Percentiles rank a stretch among this genome's conserved stretches.
Conservation (phyloP, 768 basidiomycete genomes). For the Clitopilus hobsonii region DNA sequence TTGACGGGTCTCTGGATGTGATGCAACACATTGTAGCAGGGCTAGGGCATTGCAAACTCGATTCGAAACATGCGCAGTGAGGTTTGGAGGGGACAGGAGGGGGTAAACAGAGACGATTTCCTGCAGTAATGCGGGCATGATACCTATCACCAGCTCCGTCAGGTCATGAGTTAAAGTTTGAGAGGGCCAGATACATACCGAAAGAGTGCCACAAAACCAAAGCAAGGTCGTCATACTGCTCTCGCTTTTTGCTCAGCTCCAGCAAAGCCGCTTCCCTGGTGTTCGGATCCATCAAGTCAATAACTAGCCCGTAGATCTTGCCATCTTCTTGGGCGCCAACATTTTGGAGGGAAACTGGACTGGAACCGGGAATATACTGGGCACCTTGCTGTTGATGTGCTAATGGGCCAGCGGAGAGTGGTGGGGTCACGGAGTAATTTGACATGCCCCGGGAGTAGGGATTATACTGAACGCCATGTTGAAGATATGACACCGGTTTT, state of each 20-base stretch:
- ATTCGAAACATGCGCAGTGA: slow-evolving; percentile 97
- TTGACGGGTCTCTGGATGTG: slow-evolving; percentile 92
- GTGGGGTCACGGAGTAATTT: slow-evolving; percentile 61
- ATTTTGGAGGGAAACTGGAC: slow-evolving; percentile 9
- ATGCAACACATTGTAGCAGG: slow-evolving; percentile 95
- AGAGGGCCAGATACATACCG: slow-evolving; percentile 42
- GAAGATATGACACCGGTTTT: slow-evolving; percentile 59
- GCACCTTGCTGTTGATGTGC: slow-evolving; percentile 46
- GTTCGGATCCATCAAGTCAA: slow-evolving; percentile 77
- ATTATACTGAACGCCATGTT: slow-evolving; percentile 56
- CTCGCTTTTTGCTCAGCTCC: slow-evolving; percentile 97
- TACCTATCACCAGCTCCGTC: slow-evolving; percentile 45
- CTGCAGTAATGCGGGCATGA: slow-evolving; percentile 95
- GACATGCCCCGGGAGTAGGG: slow-evolving; percentile 52
- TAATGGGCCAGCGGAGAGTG: slow-evolving; percentile 46
- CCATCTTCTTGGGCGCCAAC: slow-evolving; percentile 45
- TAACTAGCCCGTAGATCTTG: slow-evolving; percentile 89
- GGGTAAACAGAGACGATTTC: slow-evolving; percentile 99
- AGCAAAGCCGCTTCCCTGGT: slow-evolving; percentile 88
- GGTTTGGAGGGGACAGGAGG: slow-evolving; percentile 87
- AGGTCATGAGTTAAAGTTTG: slow-evolving; percentile 10
- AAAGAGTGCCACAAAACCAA: slow-evolving; percentile 98
- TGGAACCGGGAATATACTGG: slow-evolving; percentile 34
- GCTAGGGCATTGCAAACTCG: slow-evolving; percentile 99
- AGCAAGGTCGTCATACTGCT: slow-evolving; percentile 98